These are phyloP conservation scores for Coniochaeta pulveracea DNA, from an alignment of 2,329 filamentous ascomycete species.

Conservation along the genomic window DNA sequence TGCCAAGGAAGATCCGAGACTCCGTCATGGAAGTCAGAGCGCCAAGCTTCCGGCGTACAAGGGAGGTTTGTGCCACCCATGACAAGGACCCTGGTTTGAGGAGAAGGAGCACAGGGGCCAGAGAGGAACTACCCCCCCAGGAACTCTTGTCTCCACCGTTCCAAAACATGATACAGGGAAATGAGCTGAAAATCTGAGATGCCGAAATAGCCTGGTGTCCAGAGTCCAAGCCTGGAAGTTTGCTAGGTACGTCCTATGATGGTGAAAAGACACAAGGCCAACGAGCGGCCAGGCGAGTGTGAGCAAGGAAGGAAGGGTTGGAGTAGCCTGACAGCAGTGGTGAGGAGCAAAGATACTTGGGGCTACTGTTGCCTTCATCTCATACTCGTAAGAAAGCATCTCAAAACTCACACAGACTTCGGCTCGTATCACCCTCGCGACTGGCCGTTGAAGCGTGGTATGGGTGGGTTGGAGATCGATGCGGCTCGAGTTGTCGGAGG, in stretches of 20 bases:
- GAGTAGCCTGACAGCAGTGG: no score
- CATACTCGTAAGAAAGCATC: no score
- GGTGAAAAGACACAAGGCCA: no score
- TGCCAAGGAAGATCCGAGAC: constrained; percentile 5
- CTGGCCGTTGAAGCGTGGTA: neutral
- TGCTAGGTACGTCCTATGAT: no score
- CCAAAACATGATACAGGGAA: constrained; percentile 27
- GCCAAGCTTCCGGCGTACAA: constrained; percentile 15
- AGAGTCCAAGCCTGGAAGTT: no score
- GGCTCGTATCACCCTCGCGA: neutral
- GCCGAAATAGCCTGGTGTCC: no score
- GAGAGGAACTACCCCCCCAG: constrained; percentile 3
- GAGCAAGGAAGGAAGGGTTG: constrained; percentile 3
- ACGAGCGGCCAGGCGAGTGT: no score
- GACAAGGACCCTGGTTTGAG: constrained; percentile 7
- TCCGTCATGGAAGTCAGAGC: neutral
- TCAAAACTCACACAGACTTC: neutral
- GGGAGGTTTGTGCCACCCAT: constrained; percentile 11
- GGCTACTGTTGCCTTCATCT: neutral
- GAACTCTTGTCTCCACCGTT: constrained; percentile 21
- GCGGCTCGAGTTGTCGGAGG: constrained; percentile 2
- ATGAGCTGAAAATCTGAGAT: no score
- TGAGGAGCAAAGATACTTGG: no score
- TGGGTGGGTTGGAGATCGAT: no score
- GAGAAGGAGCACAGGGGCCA: constrained; percentile 8